phyloP scores from a whole-genome alignment of 495 filamentous ascomycete genomes.

The Immersiella caudata region DNA sequence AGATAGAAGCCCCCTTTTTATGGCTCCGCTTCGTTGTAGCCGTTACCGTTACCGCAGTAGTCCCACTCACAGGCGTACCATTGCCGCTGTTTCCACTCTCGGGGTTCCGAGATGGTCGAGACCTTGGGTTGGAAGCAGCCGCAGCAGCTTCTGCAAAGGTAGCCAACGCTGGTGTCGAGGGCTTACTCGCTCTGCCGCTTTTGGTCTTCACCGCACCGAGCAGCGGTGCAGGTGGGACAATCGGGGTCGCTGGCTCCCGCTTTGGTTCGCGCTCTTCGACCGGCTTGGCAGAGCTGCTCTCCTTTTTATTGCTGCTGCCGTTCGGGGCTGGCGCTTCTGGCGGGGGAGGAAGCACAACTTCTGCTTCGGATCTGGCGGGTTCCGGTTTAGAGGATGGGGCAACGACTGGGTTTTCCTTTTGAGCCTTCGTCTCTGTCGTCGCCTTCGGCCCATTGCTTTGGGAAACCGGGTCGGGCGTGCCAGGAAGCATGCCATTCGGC shows the following conservation, averaged over 20 bases:
- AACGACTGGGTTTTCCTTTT: slow-evolving; percentile 37
- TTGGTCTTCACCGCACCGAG: slow-evolving; percentile 50
- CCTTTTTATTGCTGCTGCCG: slow-evolving; percentile 34
- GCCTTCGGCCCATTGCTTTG: slow-evolving; percentile 38
- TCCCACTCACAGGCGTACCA: background rate
- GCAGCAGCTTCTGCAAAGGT: slow-evolving; percentile 54
- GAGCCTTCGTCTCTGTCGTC: slow-evolving; percentile 35
- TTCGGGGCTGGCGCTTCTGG: slow-evolving; percentile 28
- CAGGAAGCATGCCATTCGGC: slow-evolving; percentile 31
- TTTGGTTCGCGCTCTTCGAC: slow-evolving; percentile 27
- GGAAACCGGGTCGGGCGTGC: slow-evolving; percentile 29
- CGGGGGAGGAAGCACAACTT: slow-evolving; percentile 23
- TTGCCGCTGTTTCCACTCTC: slow-evolving; percentile 15
- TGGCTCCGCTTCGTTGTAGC: slow-evolving; percentile 61
- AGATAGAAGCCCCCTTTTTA: slow-evolving; percentile 62
- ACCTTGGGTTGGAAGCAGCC: slow-evolving; percentile 25
- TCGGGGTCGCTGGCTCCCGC: slow-evolving; percentile 36
- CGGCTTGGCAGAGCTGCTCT: slow-evolving; percentile 29
- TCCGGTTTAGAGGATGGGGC: slow-evolving; percentile 21
- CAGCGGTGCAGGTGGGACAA: slow-evolving; percentile 36
- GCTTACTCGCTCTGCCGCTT: slow-evolving; percentile 65
- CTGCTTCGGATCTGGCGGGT: slow-evolving; percentile 27
- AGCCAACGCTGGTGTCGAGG: slow-evolving; percentile 58
- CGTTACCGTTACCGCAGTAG: background rate
- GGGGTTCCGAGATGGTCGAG: slow-evolving; percentile 31